These are phyloP conservation scores for Lentinula guzmanii DNA, from an alignment of 768 basidiomycete genomes.

Conservation along the genomic window DNA sequence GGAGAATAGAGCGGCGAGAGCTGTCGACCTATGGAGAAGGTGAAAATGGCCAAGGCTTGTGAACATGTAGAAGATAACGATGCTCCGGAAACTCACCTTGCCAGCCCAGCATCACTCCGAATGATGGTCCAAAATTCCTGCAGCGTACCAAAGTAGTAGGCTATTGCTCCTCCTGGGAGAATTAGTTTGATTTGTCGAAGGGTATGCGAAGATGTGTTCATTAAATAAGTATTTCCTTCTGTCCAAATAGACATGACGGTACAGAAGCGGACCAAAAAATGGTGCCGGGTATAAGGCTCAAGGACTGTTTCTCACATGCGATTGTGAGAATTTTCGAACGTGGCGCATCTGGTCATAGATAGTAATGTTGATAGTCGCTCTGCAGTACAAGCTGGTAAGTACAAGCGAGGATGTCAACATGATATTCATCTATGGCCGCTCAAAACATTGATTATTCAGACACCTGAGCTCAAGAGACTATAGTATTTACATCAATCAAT, in stretches of 20 bases:
- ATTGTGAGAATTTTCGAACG: neutral
- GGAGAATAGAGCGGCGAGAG: conserved; percentile 46
- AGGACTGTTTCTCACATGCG: neutral
- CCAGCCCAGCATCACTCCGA: conserved; percentile 35
- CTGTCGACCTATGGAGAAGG: conserved; percentile 36
- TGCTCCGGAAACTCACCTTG: conserved; percentile 35
- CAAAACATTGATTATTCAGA: too few relatives aligned
- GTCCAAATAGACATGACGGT: neutral
- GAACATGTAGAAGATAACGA: neutral
- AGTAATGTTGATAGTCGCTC: too few relatives aligned
- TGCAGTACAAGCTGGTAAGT: too few relatives aligned
- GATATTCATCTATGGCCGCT: too few relatives aligned
- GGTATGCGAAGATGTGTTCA: conserved; percentile 38
- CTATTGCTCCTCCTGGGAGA: conserved; percentile 59
- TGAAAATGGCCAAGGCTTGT: neutral
- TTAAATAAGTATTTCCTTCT: neutral
- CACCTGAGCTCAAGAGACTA: too few relatives aligned
- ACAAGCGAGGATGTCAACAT: too few relatives aligned
- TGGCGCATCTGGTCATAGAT: neutral
- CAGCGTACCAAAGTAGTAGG: conserved; percentile 56
- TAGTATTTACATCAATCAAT: too few relatives aligned
- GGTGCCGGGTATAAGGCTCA: neutral
- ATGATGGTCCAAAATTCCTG: conserved; percentile 37
- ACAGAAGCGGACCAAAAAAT: neutral
- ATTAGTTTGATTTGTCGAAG: conserved; percentile 70